phyloP scores from a whole-genome alignment of 1,284 basidiomycete species.

The Sporisorium sorghi region DNA sequence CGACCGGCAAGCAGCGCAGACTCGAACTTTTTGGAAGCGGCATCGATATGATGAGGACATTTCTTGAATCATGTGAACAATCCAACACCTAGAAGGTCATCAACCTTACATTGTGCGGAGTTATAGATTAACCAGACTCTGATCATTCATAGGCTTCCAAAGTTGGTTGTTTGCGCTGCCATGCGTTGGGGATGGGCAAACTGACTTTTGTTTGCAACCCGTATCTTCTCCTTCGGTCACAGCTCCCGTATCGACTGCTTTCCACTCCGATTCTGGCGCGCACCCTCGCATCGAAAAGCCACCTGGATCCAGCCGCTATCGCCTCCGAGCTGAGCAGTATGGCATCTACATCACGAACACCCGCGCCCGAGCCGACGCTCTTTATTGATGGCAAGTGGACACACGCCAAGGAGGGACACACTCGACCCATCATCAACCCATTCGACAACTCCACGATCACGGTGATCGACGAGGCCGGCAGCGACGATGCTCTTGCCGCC shows the following conservation, averaged over 20 bases:
- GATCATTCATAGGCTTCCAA: slow-evolving; percentile 10
- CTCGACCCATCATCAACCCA: slow-evolving; percentile 64
- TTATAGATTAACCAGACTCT: slow-evolving; percentile 59
- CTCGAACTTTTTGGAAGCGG: background rate
- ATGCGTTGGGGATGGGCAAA: background rate
- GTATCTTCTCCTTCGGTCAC: background rate
- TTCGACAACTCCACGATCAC: slow-evolving; percentile 57
- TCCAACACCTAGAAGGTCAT: slow-evolving; percentile 59
- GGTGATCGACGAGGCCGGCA: slow-evolving; percentile 62
- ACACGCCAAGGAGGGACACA: slow-evolving; percentile 53
- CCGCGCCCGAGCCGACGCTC: slow-evolving; percentile 62
- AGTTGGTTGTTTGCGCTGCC: background rate
- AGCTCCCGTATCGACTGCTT: too few relatives aligned
- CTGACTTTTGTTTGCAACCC: background rate
- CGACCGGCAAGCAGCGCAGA: background rate
- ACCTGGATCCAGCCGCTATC: slow-evolving; percentile 32
- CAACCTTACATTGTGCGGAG: slow-evolving; percentile 49
- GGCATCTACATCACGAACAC: slow-evolving; percentile 45
- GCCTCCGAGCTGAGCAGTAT: slow-evolving; percentile 52
- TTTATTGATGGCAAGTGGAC: slow-evolving; percentile 67
- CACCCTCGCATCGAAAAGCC: background rate
- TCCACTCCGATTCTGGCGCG: too few relatives aligned
- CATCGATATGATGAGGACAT: slow-evolving; percentile 48
- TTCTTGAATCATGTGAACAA: slow-evolving; percentile 58
- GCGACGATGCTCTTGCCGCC: slow-evolving; percentile 60